Conservation (phyloP, 2,329 filamentous ascomycete species). For the Claviceps spartinae region DNA sequence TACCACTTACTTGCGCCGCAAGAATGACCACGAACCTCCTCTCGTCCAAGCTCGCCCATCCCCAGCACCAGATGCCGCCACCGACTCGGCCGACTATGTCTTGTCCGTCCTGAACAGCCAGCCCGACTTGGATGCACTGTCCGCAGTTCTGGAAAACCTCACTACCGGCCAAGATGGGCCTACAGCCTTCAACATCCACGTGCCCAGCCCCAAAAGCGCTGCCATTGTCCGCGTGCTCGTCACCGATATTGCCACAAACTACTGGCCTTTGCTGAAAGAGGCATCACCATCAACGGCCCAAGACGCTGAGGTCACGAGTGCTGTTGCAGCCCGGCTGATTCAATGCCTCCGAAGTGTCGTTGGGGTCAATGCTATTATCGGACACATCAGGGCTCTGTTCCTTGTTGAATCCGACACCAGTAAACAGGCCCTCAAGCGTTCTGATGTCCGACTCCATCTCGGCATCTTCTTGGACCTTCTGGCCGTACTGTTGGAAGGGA, state of each 20-base stretch:
- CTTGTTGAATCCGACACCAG: slow-evolving; percentile 35
- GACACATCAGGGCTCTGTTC: slow-evolving; percentile 49
- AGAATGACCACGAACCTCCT: slow-evolving; percentile 21
- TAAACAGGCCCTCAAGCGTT: slow-evolving; percentile 22
- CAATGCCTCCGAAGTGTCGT: slow-evolving; percentile 57
- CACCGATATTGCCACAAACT: slow-evolving; percentile 63
- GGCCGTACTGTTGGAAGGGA: slow-evolving; percentile 24
- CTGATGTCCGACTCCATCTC: slow-evolving; percentile 30
- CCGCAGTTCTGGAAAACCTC: slow-evolving; percentile 39
- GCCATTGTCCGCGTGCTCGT: slow-evolving; percentile 66
- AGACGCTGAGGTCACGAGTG: slow-evolving; percentile 1
- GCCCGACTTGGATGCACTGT: slow-evolving; percentile 45
- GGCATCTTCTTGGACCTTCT: slow-evolving; percentile 31
- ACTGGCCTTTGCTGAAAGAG: slow-evolving; percentile 55
- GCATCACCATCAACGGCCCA: slow-evolving; percentile 14
- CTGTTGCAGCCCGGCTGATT: slow-evolving; percentile 31
- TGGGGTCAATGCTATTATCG: slow-evolving; percentile 63
- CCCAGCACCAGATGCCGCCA: slow-evolving; percentile 4
- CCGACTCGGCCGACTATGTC: slow-evolving; percentile 32
- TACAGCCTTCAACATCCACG: slow-evolving; percentile 13
- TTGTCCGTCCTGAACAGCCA: slow-evolving; percentile 48
- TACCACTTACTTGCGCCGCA: slow-evolving; percentile 32
- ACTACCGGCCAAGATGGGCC: slow-evolving; percentile 9
- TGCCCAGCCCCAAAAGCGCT: slow-evolving; percentile 52
- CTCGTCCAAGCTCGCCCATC: slow-evolving; percentile 22